Percentiles rank a stretch among this genome's conserved stretches.
These are phyloP conservation scores for Lophiotrema nucula DNA, from an alignment of 495 filamentous ascomycete species.

Conservation along the genomic window DNA sequence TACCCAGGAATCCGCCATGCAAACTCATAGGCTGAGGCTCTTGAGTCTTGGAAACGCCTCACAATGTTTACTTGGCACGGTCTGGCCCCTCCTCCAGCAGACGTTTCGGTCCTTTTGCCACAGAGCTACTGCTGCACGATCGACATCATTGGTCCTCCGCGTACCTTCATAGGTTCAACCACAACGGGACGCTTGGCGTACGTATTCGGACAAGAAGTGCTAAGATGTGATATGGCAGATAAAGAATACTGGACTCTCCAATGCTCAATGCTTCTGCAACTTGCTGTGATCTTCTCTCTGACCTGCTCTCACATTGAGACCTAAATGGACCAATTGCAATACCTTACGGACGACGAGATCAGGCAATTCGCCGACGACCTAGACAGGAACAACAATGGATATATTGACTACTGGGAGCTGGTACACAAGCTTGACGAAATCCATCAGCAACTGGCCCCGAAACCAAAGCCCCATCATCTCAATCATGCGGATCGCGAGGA, in stretches of 20 bases:
- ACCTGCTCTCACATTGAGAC: not conserved
- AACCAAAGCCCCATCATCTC: conserved; percentile 36
- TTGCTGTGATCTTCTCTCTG: not conserved
- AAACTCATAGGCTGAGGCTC: not conserved
- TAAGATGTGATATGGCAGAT: not conserved
- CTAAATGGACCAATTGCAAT: conserved; percentile 5
- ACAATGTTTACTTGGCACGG: no score
- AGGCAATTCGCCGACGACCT: conserved; percentile 41
- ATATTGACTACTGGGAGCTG: conserved; percentile 42
- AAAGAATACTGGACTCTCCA: not conserved
- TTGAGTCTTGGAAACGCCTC: not conserved
- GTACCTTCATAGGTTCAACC: not conserved
- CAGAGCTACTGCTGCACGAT: not conserved
- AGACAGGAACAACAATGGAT: conserved; percentile 42
- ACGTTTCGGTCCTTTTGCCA: no score
- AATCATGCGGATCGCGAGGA: conserved; percentile 18
- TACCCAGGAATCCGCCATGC: no score
- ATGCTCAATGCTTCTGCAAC: not conserved
- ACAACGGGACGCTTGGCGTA: not conserved
- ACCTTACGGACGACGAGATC: conserved; percentile 38
- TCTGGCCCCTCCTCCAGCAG: no score
- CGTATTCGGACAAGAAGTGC: not conserved
- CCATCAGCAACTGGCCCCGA: conserved; percentile 41
- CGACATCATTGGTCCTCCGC: not conserved
- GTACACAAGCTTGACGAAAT: conserved; percentile 42